phyloP scores from a whole-genome alignment of 129 eudicot genomes.

The Pulicaria dysenterica region DNA sequence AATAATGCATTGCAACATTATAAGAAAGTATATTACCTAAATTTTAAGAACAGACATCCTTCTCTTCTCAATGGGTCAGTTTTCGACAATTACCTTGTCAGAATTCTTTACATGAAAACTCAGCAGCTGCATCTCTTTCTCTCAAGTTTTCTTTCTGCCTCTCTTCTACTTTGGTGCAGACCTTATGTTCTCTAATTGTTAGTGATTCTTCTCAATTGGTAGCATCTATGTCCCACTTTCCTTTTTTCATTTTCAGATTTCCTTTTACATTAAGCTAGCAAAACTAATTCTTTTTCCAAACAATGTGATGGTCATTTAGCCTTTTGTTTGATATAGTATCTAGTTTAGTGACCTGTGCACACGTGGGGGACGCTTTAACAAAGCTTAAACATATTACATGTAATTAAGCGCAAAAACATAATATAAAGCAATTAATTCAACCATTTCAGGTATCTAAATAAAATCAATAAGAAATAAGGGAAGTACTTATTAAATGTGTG shows the following conservation, averaged over 20 bases:
- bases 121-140: neutral
- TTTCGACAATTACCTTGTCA: neutral
- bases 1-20: neutral
- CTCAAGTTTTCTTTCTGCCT: neutral
- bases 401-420: too few relatives aligned
- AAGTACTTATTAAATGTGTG: too few relatives aligned
- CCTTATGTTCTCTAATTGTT: constrained; percentile 9
- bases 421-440: too few relatives aligned
- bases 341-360: too few relatives aligned
- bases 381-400: too few relatives aligned
- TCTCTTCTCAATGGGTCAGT: neutral
- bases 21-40: neutral
- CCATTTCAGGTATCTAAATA: too few relatives aligned
- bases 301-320: neutral
- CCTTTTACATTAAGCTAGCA: constrained; percentile 4
- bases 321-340: too few relatives aligned
- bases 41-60: too few relatives aligned
- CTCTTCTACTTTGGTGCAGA: neutral
- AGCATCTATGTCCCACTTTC: constrained; percentile 4
- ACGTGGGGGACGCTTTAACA: too few relatives aligned
- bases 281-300: neutral
- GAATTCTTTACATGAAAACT: constrained; percentile 1
- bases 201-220: constrained; percentile 17
- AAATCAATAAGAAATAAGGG: too few relatives aligned
- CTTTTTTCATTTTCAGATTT: neutral